phyloP scores from a whole-genome alignment of 257 asterid genomes.

The Haberlea rhodopensis region DNA sequence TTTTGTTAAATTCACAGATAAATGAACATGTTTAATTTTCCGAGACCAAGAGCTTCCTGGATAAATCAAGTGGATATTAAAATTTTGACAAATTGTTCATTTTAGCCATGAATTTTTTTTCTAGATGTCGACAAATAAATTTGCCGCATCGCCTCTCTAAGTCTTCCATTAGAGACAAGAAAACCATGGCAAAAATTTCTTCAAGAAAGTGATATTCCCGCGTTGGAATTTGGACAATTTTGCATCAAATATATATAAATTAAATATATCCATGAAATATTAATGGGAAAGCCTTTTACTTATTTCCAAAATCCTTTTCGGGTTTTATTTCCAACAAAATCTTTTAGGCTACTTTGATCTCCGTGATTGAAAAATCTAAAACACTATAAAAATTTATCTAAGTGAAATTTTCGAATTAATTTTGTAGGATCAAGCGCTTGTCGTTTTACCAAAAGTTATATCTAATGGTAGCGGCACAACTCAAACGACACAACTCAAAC shows the following conservation, averaged over 20 bases:
- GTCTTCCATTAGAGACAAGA: slow-evolving; percentile 26
- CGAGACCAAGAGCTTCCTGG: background rate
- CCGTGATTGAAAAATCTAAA: too few species aligned
- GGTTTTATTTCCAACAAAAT: background rate
- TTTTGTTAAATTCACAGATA: too few species aligned
- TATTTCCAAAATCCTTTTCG: background rate
- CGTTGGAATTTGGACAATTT: slow-evolving; percentile 19
- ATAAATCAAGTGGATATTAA: background rate
- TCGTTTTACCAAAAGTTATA: too few species aligned
- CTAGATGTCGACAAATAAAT: slow-evolving; percentile 19
- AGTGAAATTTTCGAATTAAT: too few species aligned
- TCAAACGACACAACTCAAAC: too few species aligned
- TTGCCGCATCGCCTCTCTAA: slow-evolving; percentile 6
- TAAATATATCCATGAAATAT: background rate
- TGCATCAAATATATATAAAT: background rate
- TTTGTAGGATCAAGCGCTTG: too few species aligned
- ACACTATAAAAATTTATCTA: too few species aligned
- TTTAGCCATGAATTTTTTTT: slow-evolving; percentile 6
- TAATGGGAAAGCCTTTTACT: too few species aligned
- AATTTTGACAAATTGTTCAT: background rate
- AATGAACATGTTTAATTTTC: too few species aligned
- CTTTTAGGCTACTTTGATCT: too few species aligned
- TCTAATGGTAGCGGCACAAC: too few species aligned
- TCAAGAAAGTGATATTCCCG: slow-evolving; percentile 12
- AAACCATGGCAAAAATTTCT: slow-evolving; percentile 16